phyloP scores from a whole-genome alignment of 176 grass and related monocot genomes.

The Tillandsia leiboldiana region DNA sequence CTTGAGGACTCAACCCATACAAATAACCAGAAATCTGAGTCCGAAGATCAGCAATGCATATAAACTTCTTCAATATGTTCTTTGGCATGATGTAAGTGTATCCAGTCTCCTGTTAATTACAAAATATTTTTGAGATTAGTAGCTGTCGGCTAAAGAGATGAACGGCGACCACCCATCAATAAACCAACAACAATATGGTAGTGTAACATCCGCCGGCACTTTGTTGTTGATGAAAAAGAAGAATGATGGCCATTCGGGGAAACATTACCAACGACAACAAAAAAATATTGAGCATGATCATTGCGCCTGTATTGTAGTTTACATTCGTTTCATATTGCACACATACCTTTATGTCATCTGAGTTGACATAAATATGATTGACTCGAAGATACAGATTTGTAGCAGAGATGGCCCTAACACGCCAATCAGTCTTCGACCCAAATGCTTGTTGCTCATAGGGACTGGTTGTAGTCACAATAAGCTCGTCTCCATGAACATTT shows the following conservation, averaged over 20 bases:
- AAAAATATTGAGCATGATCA: no score
- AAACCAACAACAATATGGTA: no score
- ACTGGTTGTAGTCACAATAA: slow-evolving; percentile 95
- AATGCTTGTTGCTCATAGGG: slow-evolving; percentile 92
- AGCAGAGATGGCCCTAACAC: slow-evolving; percentile 90
- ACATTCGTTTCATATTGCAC: no score
- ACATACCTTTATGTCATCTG: slow-evolving; percentile 95
- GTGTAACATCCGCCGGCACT: no score
- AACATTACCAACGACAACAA: no score
- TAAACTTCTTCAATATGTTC: slow-evolving; percentile 99
- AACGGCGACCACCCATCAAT: no score
- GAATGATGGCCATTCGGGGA: no score
- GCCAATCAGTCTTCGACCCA: slow-evolving; percentile 95
- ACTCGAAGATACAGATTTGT: slow-evolving; percentile 99
- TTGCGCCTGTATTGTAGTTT: no score
- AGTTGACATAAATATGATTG: slow-evolving; percentile 98
- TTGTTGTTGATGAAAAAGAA: no score
- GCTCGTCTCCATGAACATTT: slow-evolving; percentile 96
- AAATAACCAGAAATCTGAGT: slow-evolving; percentile 85
- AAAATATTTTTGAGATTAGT: slow-evolving; percentile 5
- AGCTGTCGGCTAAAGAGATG: no score
- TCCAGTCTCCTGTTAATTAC: slow-evolving; percentile 76
- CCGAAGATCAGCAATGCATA: slow-evolving; percentile 95
- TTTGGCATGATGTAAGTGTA: slow-evolving; percentile 99
- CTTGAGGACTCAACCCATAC: slow-evolving; percentile 87